These are phyloP conservation scores for Candida dajiaensis DNA, from an alignment of 805 yeast species.

Conservation along the genomic window DNA sequence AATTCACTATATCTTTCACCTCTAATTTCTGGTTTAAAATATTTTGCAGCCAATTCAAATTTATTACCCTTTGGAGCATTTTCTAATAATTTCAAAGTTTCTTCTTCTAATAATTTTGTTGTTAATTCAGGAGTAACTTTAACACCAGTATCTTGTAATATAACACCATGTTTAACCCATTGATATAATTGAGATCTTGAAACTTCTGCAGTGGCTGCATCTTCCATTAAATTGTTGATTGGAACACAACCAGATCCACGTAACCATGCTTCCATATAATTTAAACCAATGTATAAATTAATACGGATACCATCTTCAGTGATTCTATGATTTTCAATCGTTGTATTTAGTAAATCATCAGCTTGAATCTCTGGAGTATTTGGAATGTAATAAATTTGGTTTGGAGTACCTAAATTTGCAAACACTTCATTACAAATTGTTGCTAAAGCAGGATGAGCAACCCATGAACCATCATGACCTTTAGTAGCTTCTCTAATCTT, in stretches of 20 bases:
- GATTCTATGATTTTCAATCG: conserved; percentile 53
- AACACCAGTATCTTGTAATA: conserved; percentile 50
- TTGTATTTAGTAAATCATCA: conserved; percentile 57
- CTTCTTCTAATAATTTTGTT: conserved; percentile 50
- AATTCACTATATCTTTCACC: conserved; percentile 72
- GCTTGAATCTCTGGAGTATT: conserved; percentile 39
- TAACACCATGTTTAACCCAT: conserved; percentile 72
- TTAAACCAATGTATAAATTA: conserved; percentile 68
- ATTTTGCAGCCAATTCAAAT: conserved; percentile 60
- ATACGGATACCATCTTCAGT: conserved; percentile 67
- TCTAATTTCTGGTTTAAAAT: conserved; percentile 64
- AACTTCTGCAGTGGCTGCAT: conserved; percentile 87
- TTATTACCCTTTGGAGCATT: conserved; percentile 46
- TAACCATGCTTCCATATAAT: conserved; percentile 83
- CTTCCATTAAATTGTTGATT: conserved; percentile 81
- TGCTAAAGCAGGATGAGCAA: conserved; percentile 81
- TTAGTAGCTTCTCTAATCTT: conserved; percentile 69
- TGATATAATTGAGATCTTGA: conserved; percentile 78
- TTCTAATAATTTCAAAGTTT: conserved; percentile 49
- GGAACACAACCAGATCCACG: conserved; percentile 84
- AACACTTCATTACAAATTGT: conserved; percentile 68
- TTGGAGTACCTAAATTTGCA: conserved; percentile 76
- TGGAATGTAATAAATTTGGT: conserved; percentile 55
- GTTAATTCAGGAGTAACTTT: conserved; percentile 56
- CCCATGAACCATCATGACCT: conserved; percentile 89